Conservation (phyloP, 2,329 filamentous ascomycete genomes). For the Sclerotinia borealis region DNA sequence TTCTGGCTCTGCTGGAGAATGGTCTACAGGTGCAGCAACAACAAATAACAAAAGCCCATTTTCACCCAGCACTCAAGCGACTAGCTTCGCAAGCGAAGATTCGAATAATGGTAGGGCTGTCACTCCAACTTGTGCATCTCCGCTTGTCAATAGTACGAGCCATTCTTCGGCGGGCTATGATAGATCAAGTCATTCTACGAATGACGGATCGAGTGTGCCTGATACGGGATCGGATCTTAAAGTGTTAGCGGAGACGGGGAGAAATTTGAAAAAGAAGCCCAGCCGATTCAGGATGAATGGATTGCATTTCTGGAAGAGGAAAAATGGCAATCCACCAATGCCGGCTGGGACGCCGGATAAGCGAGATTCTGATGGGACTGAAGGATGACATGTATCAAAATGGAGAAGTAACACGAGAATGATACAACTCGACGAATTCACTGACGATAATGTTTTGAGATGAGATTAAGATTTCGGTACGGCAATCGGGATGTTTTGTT, state of each 20-base stretch:
- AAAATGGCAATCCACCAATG: slow-evolving; percentile 28
- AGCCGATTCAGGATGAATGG: slow-evolving; percentile 57
- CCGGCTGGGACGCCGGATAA: slow-evolving; percentile 12
- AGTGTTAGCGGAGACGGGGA: slow-evolving; percentile 42
- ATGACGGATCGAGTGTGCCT: slow-evolving; percentile 7
- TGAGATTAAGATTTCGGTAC: slow-evolving; percentile 12
- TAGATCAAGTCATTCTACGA: slow-evolving; percentile 12
- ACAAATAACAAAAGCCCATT: slow-evolving; percentile 59
- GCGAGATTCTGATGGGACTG: slow-evolving; percentile 3
- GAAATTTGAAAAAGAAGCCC: slow-evolving; percentile 54
- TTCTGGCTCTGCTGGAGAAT: slow-evolving; percentile 49
- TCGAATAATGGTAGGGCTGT: slow-evolving; percentile 14
- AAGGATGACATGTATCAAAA: not conserved
- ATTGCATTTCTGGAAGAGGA: slow-evolving; percentile 31
- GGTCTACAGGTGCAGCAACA: slow-evolving; percentile 57
- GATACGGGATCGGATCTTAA: slow-evolving; percentile 13
- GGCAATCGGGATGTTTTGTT: slow-evolving; percentile 8
- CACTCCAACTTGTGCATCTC: slow-evolving; percentile 16
- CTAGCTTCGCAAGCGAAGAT: slow-evolving; percentile 55
- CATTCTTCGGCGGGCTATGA: slow-evolving; percentile 14
- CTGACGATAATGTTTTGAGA: slow-evolving; percentile 15
- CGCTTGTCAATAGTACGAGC: slow-evolving; percentile 29
- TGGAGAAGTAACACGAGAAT: not conserved
- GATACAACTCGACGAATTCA: slow-evolving; percentile 5
- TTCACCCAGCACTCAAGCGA: slow-evolving; percentile 59